Conservation (phyloP, 768 basidiomycete species). For the Serpula lacrymans region DNA sequence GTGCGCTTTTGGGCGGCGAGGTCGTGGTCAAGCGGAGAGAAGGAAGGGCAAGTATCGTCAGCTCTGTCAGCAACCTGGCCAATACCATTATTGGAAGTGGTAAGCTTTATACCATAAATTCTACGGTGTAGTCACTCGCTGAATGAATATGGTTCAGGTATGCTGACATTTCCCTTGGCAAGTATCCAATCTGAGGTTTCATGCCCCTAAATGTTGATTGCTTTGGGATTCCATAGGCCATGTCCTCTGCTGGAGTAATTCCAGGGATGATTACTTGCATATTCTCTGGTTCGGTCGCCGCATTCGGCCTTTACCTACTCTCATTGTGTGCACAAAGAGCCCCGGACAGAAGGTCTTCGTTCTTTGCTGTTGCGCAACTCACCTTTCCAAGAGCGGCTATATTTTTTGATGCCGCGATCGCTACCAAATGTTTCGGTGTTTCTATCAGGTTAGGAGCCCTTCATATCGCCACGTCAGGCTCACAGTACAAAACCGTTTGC, state of each 20-base stretch:
- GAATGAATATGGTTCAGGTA: conserved; percentile 44
- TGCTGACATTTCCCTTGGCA: conserved; percentile 87
- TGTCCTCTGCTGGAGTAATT: conserved; percentile 86
- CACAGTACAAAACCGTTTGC: neutral
- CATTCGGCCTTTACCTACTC: conserved; percentile 87
- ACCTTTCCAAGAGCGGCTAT: conserved; percentile 87
- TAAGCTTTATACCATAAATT: conserved; percentile 20
- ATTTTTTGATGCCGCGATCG: conserved; percentile 93
- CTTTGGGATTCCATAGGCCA: conserved; percentile 48
- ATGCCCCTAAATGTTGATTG: neutral
- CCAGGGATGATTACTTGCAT: conserved; percentile 88
- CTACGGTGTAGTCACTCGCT: neutral
- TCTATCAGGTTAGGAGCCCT: conserved; percentile 63
- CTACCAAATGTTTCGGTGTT: conserved; percentile 95
- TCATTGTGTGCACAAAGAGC: conserved; percentile 78
- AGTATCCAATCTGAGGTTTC: conserved; percentile 15
- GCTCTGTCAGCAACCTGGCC: conserved; percentile 73
- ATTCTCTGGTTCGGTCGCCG: conserved; percentile 71
- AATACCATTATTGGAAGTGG: conserved; percentile 95
- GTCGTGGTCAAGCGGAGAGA: conserved; percentile 34
- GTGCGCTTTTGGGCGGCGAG: conserved; percentile 54
- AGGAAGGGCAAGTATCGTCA: conserved; percentile 66
- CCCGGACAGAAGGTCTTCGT: conserved; percentile 72
- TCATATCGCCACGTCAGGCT: neutral
- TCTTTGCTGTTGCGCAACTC: conserved; percentile 77